Conservation (phyloP, 768 basidiomycete genomes). For the Boletus huronensis region DNA sequence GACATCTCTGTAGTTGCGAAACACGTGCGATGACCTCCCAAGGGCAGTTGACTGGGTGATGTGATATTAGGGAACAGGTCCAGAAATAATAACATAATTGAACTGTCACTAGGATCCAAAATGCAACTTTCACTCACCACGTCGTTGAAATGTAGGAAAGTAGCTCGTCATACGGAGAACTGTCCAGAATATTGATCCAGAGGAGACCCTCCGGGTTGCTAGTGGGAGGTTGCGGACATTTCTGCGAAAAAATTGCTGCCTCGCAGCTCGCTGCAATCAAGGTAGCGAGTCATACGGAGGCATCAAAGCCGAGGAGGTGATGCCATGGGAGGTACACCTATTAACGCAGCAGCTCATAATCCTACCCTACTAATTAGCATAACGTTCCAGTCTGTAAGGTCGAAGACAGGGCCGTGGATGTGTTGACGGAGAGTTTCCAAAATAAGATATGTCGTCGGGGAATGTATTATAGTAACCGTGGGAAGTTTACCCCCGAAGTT, state of each 20-base stretch:
- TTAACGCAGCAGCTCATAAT: no score
- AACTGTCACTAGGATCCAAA: neutral
- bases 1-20: conserved; percentile 1
- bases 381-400: neutral
- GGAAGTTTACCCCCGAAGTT: neutral
- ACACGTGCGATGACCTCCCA: neutral
- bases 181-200: neutral
- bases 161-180: neutral
- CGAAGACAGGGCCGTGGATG: neutral
- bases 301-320: neutral
- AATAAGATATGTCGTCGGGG: conserved; percentile 22
- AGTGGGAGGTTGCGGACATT: neutral
- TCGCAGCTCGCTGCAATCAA: neutral
- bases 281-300: neutral
- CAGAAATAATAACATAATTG: neutral
- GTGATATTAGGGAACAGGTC: conserved; percentile 1
- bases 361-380: neutral
- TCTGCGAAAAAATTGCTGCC: neutral
- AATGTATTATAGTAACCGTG: neutral
- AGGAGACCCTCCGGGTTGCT: neutral
- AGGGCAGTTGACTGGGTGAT: conserved; percentile 4
- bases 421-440: conserved; percentile 13
- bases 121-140: conserved; percentile 6
- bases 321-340: neutral
- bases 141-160: conserved; percentile 7